Evolutionary conservation across 768 basidiomycete genomes (phyloP).

Genomic region (Trametes punicea): DNA sequence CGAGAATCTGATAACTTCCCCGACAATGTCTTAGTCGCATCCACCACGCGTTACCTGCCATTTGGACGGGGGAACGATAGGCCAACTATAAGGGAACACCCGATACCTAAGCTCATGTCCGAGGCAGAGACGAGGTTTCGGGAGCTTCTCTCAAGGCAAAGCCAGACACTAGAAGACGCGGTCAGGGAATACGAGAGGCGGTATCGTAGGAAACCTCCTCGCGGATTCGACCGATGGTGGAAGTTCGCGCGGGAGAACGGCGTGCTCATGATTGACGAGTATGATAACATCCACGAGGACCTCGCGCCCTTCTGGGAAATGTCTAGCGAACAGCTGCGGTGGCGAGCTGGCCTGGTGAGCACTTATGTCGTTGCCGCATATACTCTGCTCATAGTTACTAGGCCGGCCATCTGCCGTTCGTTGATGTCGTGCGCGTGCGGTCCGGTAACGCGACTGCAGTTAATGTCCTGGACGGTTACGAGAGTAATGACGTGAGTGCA

Average conservation of each 20-base stretch:
- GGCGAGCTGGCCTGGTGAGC: slow-evolving; percentile 55
- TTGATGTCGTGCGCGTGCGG: slow-evolving; percentile 81
- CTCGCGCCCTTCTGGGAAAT: slow-evolving; percentile 83
- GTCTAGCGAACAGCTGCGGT: slow-evolving; percentile 66
- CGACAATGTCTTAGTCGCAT: slow-evolving; percentile 23
- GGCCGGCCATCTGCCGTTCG: slow-evolving; percentile 76
- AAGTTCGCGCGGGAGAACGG: slow-evolving; percentile 67
- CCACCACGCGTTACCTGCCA: slow-evolving; percentile 24
- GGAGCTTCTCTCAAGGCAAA: slow-evolving; percentile 66
- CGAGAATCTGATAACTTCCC: slow-evolving; percentile 24
- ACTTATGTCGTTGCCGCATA: slow-evolving; percentile 18
- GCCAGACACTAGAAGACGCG: slow-evolving; percentile 73
- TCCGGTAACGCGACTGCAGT: slow-evolving; percentile 59
- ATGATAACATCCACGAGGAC: slow-evolving; percentile 75
- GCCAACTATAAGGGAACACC: slow-evolving; percentile 49
- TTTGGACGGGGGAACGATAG: slow-evolving; percentile 18
- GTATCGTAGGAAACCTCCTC: slow-evolving; percentile 78
- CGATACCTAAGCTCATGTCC: slow-evolving; percentile 80
- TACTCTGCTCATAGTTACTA: slow-evolving; percentile 28
- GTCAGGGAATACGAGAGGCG: slow-evolving; percentile 78
- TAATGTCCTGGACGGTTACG: slow-evolving; percentile 52
- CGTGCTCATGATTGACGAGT: slow-evolving; percentile 86
- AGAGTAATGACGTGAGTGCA: slow-evolving; percentile 68
- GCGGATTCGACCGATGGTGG: slow-evolving; percentile 92
- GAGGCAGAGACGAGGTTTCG: slow-evolving; percentile 77